A percentile compares a stretch with the other conserved stretches of the same genome.
phyloP scores from a whole-genome alignment of 2,329 filamentous ascomycete species.

The Aspergillus pseudoviridinutans region DNA sequence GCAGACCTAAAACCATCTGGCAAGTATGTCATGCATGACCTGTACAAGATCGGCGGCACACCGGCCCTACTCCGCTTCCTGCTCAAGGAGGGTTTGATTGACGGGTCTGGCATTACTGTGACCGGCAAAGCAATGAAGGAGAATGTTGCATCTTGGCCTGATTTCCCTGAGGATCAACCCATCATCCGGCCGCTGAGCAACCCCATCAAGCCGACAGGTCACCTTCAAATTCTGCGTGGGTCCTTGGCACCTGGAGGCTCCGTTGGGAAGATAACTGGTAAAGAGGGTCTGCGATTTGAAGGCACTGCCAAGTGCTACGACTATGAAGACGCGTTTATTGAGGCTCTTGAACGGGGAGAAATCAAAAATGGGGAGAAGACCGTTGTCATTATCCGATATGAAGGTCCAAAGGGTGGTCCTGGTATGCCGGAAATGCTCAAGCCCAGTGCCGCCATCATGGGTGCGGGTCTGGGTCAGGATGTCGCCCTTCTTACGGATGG shows the following conservation, averaged over 20 bases:
- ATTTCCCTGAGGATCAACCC: conserved; percentile 65
- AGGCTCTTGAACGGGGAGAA: conserved; percentile 61
- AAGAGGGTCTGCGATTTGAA: conserved; percentile 64
- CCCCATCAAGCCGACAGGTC: conserved; percentile 66
- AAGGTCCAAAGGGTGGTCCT: conserved; percentile 68
- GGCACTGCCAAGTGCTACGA: conserved; percentile 70
- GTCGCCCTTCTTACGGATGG: conserved; percentile 71
- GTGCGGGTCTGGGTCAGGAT: conserved; percentile 66
- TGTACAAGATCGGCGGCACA: conserved; percentile 55
- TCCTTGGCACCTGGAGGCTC: conserved; percentile 66
- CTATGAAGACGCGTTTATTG: conserved; percentile 65
- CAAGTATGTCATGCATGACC: conserved; percentile 59
- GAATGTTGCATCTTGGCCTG: conserved; percentile 56
- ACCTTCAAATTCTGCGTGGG: conserved; percentile 69
- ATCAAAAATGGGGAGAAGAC: conserved; percentile 74
- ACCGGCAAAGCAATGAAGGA: conserved; percentile 57
- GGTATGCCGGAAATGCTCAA: conserved; percentile 75
- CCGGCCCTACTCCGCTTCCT: conserved; percentile 57
- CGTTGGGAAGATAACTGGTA: conserved; percentile 74
- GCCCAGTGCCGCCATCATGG: conserved; percentile 69
- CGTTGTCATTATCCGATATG: conserved; percentile 71
- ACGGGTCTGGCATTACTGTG: conserved; percentile 58
- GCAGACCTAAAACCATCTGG: conserved; percentile 78
- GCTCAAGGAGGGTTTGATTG: conserved; percentile 55
- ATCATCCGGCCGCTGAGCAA: conserved; percentile 66